These are phyloP conservation scores for Phoenix dactylifera DNA, from an alignment of 176 grass and related monocot genomes.

Conservation along the genomic window DNA sequence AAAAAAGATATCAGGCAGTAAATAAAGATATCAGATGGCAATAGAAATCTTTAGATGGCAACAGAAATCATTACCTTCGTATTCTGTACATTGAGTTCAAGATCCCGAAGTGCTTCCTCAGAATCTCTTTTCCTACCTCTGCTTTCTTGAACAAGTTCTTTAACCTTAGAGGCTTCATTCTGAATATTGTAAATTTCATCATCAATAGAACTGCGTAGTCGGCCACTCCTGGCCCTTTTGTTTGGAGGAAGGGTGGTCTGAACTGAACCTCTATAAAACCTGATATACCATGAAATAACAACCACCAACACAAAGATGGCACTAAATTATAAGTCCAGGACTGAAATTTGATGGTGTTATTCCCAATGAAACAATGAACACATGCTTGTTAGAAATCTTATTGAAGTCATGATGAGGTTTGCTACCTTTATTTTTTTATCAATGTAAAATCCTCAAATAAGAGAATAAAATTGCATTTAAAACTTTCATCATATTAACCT, in stretches of 20 bases:
- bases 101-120: slow-evolving; percentile 14
- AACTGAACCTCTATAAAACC: slow-evolving; percentile 62
- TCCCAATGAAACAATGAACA: too few species aligned
- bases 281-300: slow-evolving; percentile 29
- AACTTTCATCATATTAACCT: too few species aligned
- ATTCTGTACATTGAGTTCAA: slow-evolving; percentile 25
- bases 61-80: slow-evolving; percentile 54
- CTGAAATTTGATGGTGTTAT: too few species aligned
- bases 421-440: too few species aligned
- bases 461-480: too few species aligned
- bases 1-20: slow-evolving; percentile 7
- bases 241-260: slow-evolving; percentile 56
- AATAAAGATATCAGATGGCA: neutral
- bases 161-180: slow-evolving; percentile 34
- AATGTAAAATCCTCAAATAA: too few species aligned
- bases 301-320: too few species aligned
- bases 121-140: slow-evolving; percentile 18
- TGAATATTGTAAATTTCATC: slow-evolving; percentile 46
- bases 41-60: slow-evolving; percentile 6
- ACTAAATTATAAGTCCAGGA: neutral
- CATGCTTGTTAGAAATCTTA: too few species aligned
- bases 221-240: slow-evolving; percentile 35
- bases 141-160: slow-evolving; percentile 32
- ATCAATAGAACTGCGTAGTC: slow-evolving; percentile 58
- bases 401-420: too few species aligned